phyloP scores from a whole-genome alignment of 345 rosid genomes.

The Citrus cavaleriei region DNA sequence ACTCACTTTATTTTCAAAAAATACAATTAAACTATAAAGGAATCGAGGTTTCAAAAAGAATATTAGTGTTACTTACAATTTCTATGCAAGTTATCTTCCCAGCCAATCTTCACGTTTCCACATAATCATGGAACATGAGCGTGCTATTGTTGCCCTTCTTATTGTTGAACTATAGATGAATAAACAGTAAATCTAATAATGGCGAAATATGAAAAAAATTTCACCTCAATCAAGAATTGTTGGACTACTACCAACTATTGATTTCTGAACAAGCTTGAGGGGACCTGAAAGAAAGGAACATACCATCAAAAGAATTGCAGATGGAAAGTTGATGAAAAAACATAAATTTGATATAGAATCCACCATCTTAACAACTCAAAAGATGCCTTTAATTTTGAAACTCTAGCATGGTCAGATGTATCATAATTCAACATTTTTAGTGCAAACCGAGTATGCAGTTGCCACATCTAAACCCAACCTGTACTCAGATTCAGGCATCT shows the following conservation, averaged over 20 bases:
- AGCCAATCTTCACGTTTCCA: not conserved
- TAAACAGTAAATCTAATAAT: not conserved
- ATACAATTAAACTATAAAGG: not conserved
- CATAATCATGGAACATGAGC: not conserved
- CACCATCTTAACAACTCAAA: not conserved
- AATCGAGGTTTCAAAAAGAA: not conserved
- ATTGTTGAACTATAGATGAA: constrained; percentile 7
- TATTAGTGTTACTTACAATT: not conserved
- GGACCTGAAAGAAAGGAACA: constrained; percentile 40
- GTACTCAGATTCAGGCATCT: not conserved
- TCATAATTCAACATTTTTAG: not conserved
- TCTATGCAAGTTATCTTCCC: not conserved
- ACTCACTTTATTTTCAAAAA: not conserved
- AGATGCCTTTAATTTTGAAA: not conserved
- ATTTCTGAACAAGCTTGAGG: constrained; percentile 50
- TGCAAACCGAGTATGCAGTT: not conserved
- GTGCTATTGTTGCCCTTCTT: not conserved
- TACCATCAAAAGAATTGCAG: not conserved
- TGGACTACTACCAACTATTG: constrained; percentile 1
- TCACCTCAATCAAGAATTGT: not conserved
- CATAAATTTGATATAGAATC: not conserved
- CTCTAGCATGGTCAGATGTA: not conserved
- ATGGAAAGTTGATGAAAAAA: not conserved
- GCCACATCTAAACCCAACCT: not conserved
- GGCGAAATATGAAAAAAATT: not conserved